Percentiles rank a stretch among this genome's conserved stretches.
phyloP scores from a whole-genome alignment of 257 asterid species.

The Solanum habrochaites region DNA sequence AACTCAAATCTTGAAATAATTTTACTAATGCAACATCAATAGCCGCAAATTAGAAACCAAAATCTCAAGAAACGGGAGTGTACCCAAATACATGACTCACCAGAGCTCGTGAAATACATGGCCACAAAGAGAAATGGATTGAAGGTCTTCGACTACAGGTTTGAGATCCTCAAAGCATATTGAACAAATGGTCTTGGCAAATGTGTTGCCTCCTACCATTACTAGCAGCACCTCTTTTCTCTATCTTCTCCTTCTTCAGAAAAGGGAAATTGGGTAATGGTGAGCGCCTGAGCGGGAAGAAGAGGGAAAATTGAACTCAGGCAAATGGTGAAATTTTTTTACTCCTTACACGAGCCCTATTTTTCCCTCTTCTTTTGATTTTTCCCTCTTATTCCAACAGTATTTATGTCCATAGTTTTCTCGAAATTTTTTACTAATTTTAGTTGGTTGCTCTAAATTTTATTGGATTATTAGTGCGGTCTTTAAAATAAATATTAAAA shows the following conservation, averaged over 20 bases:
- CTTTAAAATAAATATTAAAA: too few relatives aligned
- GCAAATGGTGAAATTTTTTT: not conserved
- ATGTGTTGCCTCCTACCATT: conserved; percentile 35
- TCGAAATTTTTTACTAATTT: too few relatives aligned
- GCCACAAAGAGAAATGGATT: conserved; percentile 81
- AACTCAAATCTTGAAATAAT: not conserved
- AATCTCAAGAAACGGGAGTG: not conserved
- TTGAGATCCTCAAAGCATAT: conserved; percentile 95
- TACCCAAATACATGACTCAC: conserved; percentile 14
- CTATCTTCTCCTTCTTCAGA: not conserved
- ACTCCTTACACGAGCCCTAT: not conserved
- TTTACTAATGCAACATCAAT: not conserved
- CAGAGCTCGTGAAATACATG: conserved; percentile 99
- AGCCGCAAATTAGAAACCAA: not conserved
- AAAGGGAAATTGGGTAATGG: not conserved
- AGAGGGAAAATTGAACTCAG: not conserved
- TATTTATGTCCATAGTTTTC: too few relatives aligned
- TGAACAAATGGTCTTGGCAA: conserved; percentile 74
- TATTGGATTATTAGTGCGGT: too few relatives aligned
- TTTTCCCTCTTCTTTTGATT: not conserved
- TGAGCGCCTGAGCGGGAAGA: not conserved
- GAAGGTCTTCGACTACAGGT: conserved; percentile 77
- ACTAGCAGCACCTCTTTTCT: not conserved
- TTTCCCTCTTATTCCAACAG: not conserved
- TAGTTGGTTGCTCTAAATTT: too few relatives aligned